Evolutionary conservation across 2,329 filamentous ascomycete genomes (phyloP), one percentile per base, ranked within the genome.

Genomic region (Sporothrix schenckii): DNA sequence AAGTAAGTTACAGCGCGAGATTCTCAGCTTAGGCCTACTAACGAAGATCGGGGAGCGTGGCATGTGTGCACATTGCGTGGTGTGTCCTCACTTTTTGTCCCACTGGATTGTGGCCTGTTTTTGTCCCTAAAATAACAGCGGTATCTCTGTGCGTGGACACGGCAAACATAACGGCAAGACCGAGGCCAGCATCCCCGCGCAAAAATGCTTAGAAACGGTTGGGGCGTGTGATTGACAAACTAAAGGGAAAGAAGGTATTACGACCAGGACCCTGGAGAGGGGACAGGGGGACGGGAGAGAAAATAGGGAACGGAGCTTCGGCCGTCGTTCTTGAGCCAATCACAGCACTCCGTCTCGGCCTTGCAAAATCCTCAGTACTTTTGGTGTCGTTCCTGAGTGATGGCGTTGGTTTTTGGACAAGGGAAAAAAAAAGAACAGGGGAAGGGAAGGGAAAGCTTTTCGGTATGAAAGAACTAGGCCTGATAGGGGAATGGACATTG

Each of bases 81-180:
- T 27, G 1, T 60, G 56, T 24, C 39, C 44, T 60, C 44, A 39
- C 56, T 44, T 61, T 27, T 61, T 14, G n/a, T 14, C 10, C 34
- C 34, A 66, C 27, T 19, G 27, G 54, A 65, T 71, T 73, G 67
- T 71, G 72, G 71, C 72, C 60, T 71, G 39, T 61, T 66, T 69
- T 53, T 52, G 27, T 68, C 67, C 69, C 68, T 71, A 71, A 73
- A 73, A 72, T 72, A 72, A 41, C 47, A 49, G 30, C 66, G 21
- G 21, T 27, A 16, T 27, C 16, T 24, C 9, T 47, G 21, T 39
- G 34, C 30, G 19, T 60, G 34, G n/a, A 11, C 41, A 4, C 41
- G 11, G 30, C 56, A 60, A 30, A 4, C 10, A 7, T 9, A 30
- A 58, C 34, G 19, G 56, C 30, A 41, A 7, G 14, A 58, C 7